A percentile compares a stretch with the other conserved stretches of the same genome.
phyloP scores from a whole-genome alignment of 2,329 filamentous ascomycete species.

The Fusarium anthophilum region DNA sequence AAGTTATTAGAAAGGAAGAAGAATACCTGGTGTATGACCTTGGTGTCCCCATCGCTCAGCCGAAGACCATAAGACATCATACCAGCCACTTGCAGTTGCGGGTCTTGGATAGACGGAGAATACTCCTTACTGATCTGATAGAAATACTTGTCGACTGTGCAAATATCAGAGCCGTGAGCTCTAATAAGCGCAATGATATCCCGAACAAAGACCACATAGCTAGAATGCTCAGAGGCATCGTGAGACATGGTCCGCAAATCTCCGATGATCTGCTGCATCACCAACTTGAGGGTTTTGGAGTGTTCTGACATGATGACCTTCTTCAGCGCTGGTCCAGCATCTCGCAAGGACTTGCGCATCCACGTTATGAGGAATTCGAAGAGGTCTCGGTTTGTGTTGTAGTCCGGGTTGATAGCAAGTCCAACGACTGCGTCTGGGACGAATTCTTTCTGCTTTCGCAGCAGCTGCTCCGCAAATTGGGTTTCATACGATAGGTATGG shows the following conservation, averaged over 20 bases:
- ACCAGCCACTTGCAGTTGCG: slow-evolving; percentile 63
- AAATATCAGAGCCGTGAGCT: slow-evolving; percentile 63
- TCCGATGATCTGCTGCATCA: slow-evolving; percentile 64
- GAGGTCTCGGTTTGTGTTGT: slow-evolving; percentile 58
- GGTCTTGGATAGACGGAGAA: slow-evolving; percentile 64
- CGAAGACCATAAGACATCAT: slow-evolving; percentile 66
- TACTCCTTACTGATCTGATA: slow-evolving; percentile 66
- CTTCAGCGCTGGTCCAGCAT: slow-evolving; percentile 48
- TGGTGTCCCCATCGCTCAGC: slow-evolving; percentile 61
- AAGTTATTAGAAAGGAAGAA: slow-evolving; percentile 67
- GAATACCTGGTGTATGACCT: slow-evolving; percentile 61
- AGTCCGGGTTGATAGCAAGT: slow-evolving; percentile 54
- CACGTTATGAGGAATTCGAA: slow-evolving; percentile 59
- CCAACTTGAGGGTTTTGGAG: slow-evolving; percentile 53
- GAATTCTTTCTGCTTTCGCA: slow-evolving; percentile 54
- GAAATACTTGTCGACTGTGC: slow-evolving; percentile 64
- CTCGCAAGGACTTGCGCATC: slow-evolving; percentile 61
- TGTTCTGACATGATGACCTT: slow-evolving; percentile 53
- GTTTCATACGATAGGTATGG: slow-evolving; percentile 59
- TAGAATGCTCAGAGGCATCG: slow-evolving; percentile 53
- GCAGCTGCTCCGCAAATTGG: slow-evolving; percentile 58
- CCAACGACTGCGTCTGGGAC: slow-evolving; percentile 53
- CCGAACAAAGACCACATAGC: slow-evolving; percentile 62
- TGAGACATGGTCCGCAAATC: slow-evolving; percentile 55
- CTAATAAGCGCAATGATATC: slow-evolving; percentile 63